phyloP scores from a whole-genome alignment of 2,329 filamentous ascomycete species.

The Neofusicoccum sp. region DNA sequence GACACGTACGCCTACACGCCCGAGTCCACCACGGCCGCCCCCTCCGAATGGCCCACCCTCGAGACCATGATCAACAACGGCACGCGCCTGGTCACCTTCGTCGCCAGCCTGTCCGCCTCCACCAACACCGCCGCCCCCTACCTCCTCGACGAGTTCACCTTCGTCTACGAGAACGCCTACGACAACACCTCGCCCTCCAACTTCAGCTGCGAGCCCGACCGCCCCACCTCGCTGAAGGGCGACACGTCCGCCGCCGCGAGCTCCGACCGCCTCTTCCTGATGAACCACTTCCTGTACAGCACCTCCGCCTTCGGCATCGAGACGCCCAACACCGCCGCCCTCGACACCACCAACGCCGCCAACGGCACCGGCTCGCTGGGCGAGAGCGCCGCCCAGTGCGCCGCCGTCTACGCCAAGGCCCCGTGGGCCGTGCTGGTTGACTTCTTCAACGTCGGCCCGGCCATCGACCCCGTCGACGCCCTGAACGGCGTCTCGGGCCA shows the following conservation, averaged over 20 bases:
- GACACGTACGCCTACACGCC: slow-evolving; percentile 55
- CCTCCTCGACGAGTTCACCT: slow-evolving; percentile 61
- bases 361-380: slow-evolving; percentile 56
- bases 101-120: slow-evolving; percentile 50
- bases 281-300: slow-evolving; percentile 75
- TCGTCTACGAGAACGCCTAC: slow-evolving; percentile 70
- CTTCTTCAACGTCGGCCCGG: slow-evolving; percentile 71
- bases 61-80: slow-evolving; percentile 62
- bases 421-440: slow-evolving; percentile 77
- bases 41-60: slow-evolving; percentile 66
- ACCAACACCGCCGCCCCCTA: slow-evolving; percentile 46
- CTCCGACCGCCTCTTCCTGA: slow-evolving; percentile 62
- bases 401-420: slow-evolving; percentile 61
- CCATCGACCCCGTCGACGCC: slow-evolving; percentile 65
- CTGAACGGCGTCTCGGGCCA: slow-evolving; percentile 60
- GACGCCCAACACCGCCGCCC: slow-evolving; percentile 41
- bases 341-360: slow-evolving; percentile 66
- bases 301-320: slow-evolving; percentile 37
- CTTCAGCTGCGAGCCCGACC: slow-evolving; percentile 70
- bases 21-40: slow-evolving; percentile 43
- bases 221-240: slow-evolving; percentile 57
- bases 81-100: slow-evolving; percentile 66
- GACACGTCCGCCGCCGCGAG: slow-evolving; percentile 53
- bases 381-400: slow-evolving; percentile 39
- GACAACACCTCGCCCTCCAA: slow-evolving; percentile 60